A percentile compares a stretch with the other conserved stretches of the same genome.
Conservation (phyloP, 768 basidiomycete genomes). For the Amanita pseudoporphyria region DNA sequence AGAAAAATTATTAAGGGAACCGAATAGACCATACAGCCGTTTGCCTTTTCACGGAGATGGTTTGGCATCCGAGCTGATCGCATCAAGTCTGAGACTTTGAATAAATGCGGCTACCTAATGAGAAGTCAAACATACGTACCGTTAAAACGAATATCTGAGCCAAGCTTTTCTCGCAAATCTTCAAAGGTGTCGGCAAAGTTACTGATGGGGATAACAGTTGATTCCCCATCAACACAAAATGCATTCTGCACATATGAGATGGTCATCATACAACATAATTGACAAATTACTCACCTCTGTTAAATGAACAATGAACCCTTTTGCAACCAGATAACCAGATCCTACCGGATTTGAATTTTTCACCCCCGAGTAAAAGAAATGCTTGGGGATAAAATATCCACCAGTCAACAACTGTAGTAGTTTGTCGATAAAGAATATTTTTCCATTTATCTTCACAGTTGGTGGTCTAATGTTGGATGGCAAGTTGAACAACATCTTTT, state of each 20-base stretch:
- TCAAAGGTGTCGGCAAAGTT: neutral
- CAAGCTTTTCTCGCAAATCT: neutral
- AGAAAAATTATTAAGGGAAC: slow-evolving; percentile 31
- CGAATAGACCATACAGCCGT: slow-evolving; percentile 20
- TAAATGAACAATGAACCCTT: no score
- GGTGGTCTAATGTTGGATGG: neutral
- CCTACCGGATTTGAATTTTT: neutral
- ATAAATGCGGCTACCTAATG: neutral
- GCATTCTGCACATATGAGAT: neutral
- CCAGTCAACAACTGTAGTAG: neutral
- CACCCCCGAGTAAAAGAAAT: neutral
- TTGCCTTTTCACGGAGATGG: slow-evolving; percentile 17
- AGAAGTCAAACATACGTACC: slow-evolving; percentile 7
- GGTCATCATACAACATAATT: neutral
- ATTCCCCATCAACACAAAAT: neutral
- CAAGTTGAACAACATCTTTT: neutral
- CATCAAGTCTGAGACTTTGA: neutral
- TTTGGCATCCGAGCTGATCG: slow-evolving; percentile 10
- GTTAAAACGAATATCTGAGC: slow-evolving; percentile 1
- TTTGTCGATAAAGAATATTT: neutral
- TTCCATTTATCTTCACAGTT: neutral
- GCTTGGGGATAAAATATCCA: neutral
- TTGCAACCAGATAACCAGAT: neutral
- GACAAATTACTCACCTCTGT: neutral
- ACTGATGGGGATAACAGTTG: neutral